Base-by-base conservation (phyloP, 345 rosid species). In the Murraya koenigii region DNA sequence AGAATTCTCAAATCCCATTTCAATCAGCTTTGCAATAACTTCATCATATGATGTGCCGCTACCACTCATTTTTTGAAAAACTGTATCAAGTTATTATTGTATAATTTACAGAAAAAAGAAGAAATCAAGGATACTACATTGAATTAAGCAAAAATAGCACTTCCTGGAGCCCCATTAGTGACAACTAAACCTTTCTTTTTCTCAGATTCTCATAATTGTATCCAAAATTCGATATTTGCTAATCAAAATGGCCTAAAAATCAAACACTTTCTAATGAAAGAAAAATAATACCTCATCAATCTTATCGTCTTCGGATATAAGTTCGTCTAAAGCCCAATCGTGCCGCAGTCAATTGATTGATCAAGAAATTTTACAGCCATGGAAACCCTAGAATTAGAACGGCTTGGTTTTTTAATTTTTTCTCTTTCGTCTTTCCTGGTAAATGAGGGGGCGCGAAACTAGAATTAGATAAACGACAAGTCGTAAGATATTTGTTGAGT, bases 1-100 rank as follows among this genome's bases (percentile, higher is more conserved):
- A 62, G 84, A 76, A 52, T 82, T 79, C 69, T 89, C 91, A 82
- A 91, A 94, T 63, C 97, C 94, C 96, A 92, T 92, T 77, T 90
- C 91, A 35, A 84, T 78, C 47, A 92, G 90, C 65, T 85, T 86
- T 60, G 72, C 84, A 76, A 85, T 54, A 33, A 74, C 85, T 75
- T 84, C 79, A 72, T 79, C 84, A 19, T 83, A 77, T 49, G 81
- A 67, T 71, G 76, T 65, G 44, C 59, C 72, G 17, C 58, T 32
- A 5, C 39, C 80, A 74, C 76, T 85, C 97, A 88, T 89, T 55
- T 80, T 78, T 59, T 13, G 4, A 17, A 26, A 63, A 49, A 55
- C 72, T 54, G 60, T 56, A 39, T 62, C 66, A 19, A 64, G n/a
- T 59, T 26, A 64, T 2, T 28, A 38, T 30, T 71, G 55, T 56